Evolutionary conservation across 164 flowering plant species (phyloP).

Genomic region (Vitis cinerea): DNA sequence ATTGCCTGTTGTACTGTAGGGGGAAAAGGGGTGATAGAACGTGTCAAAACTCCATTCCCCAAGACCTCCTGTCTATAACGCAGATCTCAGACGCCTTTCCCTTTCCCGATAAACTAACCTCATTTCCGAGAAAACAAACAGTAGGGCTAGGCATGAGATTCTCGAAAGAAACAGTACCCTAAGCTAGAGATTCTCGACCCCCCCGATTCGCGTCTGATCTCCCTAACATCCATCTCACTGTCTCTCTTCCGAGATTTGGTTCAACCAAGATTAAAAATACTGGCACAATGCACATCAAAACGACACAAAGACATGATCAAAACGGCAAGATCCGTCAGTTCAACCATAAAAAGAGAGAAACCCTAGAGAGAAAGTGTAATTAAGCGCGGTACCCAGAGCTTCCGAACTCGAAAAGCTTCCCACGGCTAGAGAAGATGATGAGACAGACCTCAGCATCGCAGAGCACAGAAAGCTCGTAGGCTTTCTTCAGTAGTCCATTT

Average conservation of each 20-base stretch:
- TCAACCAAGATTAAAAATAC: too few species aligned
- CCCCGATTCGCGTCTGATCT: too few species aligned
- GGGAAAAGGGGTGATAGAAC: neutral
- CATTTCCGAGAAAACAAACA: too few species aligned
- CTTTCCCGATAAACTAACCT: neutral
- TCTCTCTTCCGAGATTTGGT: too few species aligned
- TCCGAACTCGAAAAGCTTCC: slow-evolving; percentile 28
- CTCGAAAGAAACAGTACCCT: too few species aligned
- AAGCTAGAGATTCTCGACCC: too few species aligned
- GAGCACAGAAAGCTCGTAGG: slow-evolving; percentile 28
- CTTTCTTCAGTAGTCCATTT: slow-evolving; percentile 34
- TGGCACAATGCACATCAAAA: too few species aligned
- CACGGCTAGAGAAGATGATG: slow-evolving; percentile 33
- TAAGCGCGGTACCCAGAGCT: slow-evolving; percentile 14
- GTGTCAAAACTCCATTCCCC: neutral
- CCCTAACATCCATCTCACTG: too few species aligned
- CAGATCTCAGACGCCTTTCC: neutral
- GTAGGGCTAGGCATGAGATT: too few species aligned
- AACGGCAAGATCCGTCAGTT: too few species aligned
- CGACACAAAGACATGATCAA: too few species aligned
- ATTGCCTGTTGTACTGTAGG: neutral
- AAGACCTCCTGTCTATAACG: neutral
- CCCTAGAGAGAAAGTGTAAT: neutral
- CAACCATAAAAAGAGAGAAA: neutral
- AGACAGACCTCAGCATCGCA: slow-evolving; percentile 35